Percentiles rank a stretch among this genome's conserved stretches.
These are phyloP conservation scores for Colletotrichum tanaceti DNA, from an alignment of 2,329 filamentous ascomycete genomes.

Conservation along the genomic window DNA sequence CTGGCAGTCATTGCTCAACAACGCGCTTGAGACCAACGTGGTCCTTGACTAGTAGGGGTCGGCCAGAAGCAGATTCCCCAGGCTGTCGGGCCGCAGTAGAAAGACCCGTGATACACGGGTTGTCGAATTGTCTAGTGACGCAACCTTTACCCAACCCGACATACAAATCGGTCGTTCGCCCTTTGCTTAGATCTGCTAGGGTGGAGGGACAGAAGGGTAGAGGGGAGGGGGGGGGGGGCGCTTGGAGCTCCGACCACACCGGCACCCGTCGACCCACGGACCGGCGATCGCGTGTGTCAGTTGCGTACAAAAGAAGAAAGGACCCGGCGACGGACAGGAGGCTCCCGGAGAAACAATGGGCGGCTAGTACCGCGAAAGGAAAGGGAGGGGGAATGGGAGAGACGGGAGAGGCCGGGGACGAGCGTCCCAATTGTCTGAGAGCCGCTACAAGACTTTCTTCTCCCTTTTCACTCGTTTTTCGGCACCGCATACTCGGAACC, in stretches of 20 bases:
- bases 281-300: constrained; percentile 30
- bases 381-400: background rate
- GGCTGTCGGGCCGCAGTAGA: background rate
- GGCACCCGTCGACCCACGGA: constrained; percentile 13
- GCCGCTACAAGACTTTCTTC: background rate
- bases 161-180: constrained; percentile 4
- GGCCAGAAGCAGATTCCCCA: too few relatives aligned
- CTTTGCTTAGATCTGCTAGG: constrained; percentile 2
- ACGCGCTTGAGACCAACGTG: too few relatives aligned
- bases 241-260: background rate
- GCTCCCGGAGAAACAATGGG: background rate
- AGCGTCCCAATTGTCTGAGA: background rate
- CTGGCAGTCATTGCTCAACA: too few relatives aligned
- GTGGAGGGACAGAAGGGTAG: background rate
- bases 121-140: constrained; percentile 6
- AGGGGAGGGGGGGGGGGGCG: background rate
- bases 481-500: background rate
- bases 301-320: background rate
- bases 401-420: background rate
- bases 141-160: background rate
- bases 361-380: background rate
- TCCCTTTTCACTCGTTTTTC: background rate
- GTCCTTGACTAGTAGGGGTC: too few relatives aligned
- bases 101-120: background rate
- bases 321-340: background rate